These are phyloP conservation scores for Glycine tomentella DNA, from an alignment of 306 rosid genomes.

Conservation along the genomic window DNA sequence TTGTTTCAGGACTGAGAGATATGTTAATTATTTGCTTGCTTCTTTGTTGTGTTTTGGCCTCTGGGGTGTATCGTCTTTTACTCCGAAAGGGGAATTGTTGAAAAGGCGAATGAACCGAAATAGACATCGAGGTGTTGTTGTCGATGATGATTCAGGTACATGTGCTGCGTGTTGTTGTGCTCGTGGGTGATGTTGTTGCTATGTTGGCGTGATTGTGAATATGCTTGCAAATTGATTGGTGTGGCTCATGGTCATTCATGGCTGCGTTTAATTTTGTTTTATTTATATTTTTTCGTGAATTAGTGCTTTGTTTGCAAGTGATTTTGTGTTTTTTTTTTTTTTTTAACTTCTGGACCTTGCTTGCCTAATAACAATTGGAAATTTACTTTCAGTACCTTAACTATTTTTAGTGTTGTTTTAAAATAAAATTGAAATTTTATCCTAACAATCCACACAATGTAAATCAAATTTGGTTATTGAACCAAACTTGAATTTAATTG, in stretches of 20 bases:
- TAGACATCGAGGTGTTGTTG: neutral
- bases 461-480: no score
- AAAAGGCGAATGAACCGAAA: neutral
- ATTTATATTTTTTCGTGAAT: neutral
- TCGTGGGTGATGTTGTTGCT: neutral
- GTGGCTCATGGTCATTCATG: neutral
- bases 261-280: neutral
- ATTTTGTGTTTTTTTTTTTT: neutral
- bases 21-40: neutral
- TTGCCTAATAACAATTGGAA: no score
- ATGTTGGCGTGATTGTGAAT: neutral
- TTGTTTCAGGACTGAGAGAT: neutral
- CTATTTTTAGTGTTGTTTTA: neutral
- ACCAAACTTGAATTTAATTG: no score
- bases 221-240: conserved; percentile 6
- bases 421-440: no score
- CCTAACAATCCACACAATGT: no score
- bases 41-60: neutral
- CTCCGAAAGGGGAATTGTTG: neutral
- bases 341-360: neutral
- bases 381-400: neutral
- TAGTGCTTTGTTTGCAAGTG: neutral
- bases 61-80: neutral
- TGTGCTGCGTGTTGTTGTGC: neutral
- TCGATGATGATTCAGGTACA: neutral